Evolutionary conservation across 1,284 basidiomycete genomes (phyloP).

Genomic region (Trichosporon asahii): DNA sequence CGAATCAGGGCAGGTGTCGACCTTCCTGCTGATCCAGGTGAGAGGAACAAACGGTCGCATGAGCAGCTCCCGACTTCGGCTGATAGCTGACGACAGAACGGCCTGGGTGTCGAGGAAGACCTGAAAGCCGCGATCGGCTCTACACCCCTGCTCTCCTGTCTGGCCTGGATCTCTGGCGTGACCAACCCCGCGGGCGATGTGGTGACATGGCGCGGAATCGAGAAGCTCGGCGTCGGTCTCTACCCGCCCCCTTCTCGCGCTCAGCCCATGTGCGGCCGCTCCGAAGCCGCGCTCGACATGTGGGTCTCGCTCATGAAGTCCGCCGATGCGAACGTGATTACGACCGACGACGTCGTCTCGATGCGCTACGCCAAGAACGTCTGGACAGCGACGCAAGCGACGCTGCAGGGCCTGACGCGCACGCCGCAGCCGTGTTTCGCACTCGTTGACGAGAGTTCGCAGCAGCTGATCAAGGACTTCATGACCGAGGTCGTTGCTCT

Average conservation of each 20-base stretch:
- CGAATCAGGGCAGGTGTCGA: constrained; percentile 56
- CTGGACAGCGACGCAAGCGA: constrained; percentile 45
- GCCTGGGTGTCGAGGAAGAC: constrained; percentile 68
- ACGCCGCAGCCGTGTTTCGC: constrained; percentile 33
- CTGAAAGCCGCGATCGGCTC: constrained; percentile 54
- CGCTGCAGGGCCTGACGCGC: constrained; percentile 42
- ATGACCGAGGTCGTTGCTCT: constrained; percentile 42
- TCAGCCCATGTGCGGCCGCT: constrained; percentile 3
- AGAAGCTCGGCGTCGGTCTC: constrained; percentile 37
- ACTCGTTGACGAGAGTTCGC: constrained; percentile 25
- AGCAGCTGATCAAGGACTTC: constrained; percentile 36
- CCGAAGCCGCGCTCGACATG: constrained; percentile 24
- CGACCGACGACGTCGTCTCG: constrained; percentile 34
- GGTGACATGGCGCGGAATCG: constrained; percentile 41
- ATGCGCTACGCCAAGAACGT: constrained; percentile 48
- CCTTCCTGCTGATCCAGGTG: constrained; percentile 65
- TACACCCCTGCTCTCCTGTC: constrained; percentile 40
- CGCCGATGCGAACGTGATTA: constrained; percentile 29
- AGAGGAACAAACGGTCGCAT: not conserved
- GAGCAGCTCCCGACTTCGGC: not conserved
- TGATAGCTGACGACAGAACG: constrained; percentile 55
- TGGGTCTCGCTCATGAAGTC: constrained; percentile 29
- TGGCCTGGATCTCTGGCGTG: constrained; percentile 42
- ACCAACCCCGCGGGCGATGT: constrained; percentile 33
- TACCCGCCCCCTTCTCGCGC: constrained; percentile 32